Evolutionary conservation across 1,284 basidiomycete genomes (phyloP).

Genomic region (Coriolopsis trogii): DNA sequence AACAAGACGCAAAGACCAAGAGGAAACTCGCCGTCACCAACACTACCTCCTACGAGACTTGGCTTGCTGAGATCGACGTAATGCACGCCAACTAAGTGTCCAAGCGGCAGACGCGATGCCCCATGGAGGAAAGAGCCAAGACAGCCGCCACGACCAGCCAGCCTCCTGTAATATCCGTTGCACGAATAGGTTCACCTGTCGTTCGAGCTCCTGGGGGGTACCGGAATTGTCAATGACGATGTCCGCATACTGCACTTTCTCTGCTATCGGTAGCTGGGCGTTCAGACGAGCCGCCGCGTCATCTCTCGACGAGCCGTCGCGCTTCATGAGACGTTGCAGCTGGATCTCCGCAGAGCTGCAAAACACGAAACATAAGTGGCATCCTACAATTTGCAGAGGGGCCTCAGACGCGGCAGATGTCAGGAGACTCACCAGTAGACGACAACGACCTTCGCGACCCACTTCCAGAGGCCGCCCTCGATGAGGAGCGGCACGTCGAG

Average conservation of each 20-base stretch:
- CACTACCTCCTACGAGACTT: slow-evolving; percentile 11
- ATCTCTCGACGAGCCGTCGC: slow-evolving; percentile 60
- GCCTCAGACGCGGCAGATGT: too few species aligned
- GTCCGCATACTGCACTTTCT: slow-evolving; percentile 87
- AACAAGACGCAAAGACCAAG: neutral
- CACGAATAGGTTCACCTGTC: slow-evolving; percentile 73
- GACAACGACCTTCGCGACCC: slow-evolving; percentile 83
- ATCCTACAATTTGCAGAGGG: too few species aligned
- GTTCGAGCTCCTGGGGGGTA: slow-evolving; percentile 65
- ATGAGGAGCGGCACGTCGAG: slow-evolving; percentile 95
- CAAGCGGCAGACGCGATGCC: slow-evolving; percentile 50
- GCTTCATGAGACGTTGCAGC: slow-evolving; percentile 75
- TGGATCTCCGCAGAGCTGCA: slow-evolving; percentile 75
- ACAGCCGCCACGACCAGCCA: slow-evolving; percentile 70
- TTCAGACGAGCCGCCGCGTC: slow-evolving; percentile 77
- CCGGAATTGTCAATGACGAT: slow-evolving; percentile 91
- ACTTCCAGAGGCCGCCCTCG: slow-evolving; percentile 87
- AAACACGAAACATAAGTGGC: too few species aligned
- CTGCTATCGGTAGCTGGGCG: slow-evolving; percentile 80
- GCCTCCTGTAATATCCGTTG: slow-evolving; percentile 52
- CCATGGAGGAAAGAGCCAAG: slow-evolving; percentile 84
- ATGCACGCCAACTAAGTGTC: slow-evolving; percentile 35
- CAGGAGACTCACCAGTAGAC: slow-evolving; percentile 78
- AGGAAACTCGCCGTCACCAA: neutral
- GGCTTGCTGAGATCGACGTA: slow-evolving; percentile 25